Evolutionary conservation across 805 yeast species (phyloP).

Genomic region (Wickerhamiella australiensis): DNA sequence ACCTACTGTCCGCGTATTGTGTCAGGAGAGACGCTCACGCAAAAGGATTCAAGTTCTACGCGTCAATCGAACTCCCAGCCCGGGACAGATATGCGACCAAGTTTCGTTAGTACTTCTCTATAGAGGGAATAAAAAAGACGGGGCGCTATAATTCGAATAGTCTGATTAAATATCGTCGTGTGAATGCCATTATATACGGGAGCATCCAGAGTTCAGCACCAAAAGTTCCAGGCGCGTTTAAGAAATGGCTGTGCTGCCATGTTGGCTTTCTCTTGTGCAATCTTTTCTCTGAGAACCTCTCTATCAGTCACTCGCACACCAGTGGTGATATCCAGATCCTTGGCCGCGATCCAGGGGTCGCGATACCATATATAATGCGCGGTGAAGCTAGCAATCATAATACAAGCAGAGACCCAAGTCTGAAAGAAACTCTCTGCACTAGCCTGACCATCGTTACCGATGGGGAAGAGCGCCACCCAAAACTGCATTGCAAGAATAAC

Average conservation of each 20-base stretch:
- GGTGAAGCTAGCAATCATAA: slow-evolving; percentile 10
- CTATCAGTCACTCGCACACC: slow-evolving; percentile 18
- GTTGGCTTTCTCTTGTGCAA: slow-evolving; percentile 13
- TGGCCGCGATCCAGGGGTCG: slow-evolving; percentile 14
- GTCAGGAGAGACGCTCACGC: too few relatives aligned
- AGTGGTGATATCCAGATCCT: slow-evolving; percentile 18
- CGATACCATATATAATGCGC: slow-evolving; percentile 14
- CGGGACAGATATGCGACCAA: too few relatives aligned
- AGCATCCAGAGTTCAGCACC: too few relatives aligned
- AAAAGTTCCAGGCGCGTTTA: slow-evolving; percentile 13
- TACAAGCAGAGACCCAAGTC: slow-evolving; percentile 40
- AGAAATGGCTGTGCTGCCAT: slow-evolving; percentile 1
- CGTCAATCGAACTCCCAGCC: too few relatives aligned
- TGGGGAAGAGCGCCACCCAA: slow-evolving; percentile 71
- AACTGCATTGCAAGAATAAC: slow-evolving; percentile 63
- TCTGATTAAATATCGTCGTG: too few relatives aligned
- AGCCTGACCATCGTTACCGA: slow-evolving; percentile 33
- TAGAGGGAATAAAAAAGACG: too few relatives aligned
- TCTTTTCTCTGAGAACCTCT: slow-evolving; percentile 14
- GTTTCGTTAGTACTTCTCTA: too few relatives aligned
- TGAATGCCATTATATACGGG: too few relatives aligned
- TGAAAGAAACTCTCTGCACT: slow-evolving; percentile 37
- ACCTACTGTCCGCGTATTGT: too few relatives aligned
- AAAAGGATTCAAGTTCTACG: too few relatives aligned
- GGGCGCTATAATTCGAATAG: too few relatives aligned